phyloP scores from a whole-genome alignment of 129 eudicot genomes.

The Ambrosia trifida region DNA sequence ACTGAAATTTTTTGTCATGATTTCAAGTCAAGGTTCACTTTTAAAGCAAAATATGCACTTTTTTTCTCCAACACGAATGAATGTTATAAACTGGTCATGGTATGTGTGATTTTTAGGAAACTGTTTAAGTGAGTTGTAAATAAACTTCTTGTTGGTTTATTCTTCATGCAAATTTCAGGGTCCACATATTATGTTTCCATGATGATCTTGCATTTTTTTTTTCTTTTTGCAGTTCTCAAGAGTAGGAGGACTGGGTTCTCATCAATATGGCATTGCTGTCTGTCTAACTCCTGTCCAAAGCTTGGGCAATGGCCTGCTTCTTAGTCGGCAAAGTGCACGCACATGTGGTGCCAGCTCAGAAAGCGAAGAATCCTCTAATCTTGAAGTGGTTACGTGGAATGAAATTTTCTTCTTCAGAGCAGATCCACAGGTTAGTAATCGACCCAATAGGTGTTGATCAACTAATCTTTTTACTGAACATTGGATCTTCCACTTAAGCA shows the following conservation, averaged over 20 bases:
- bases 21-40: background rate
- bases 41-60: background rate
- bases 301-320: conserved; percentile 37
- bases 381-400: conserved; percentile 73
- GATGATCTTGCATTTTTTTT: conserved; percentile 29
- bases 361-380: conserved; percentile 46
- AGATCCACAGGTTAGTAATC: conserved; percentile 69
- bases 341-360: conserved; percentile 66
- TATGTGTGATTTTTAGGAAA: background rate
- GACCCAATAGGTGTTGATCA: background rate
- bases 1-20: background rate
- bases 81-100: conserved; percentile 13
- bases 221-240: conserved; percentile 55
- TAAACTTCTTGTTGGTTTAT: conserved; percentile 19
- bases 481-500: conserved; percentile 4
- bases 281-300: conserved; percentile 54
- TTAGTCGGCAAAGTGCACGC: conserved; percentile 79
- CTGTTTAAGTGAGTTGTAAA: conserved; percentile 15
- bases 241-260: conserved; percentile 63
- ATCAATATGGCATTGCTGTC: conserved; percentile 66
- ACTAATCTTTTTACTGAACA: conserved; percentile 5
- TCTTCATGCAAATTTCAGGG: conserved; percentile 14
- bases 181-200: conserved; percentile 24
- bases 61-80: background rate
- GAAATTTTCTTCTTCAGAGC: conserved; percentile 91